Base-by-base conservation (phyloP, 805 yeast species). In the Starmera pachycereana region DNA sequence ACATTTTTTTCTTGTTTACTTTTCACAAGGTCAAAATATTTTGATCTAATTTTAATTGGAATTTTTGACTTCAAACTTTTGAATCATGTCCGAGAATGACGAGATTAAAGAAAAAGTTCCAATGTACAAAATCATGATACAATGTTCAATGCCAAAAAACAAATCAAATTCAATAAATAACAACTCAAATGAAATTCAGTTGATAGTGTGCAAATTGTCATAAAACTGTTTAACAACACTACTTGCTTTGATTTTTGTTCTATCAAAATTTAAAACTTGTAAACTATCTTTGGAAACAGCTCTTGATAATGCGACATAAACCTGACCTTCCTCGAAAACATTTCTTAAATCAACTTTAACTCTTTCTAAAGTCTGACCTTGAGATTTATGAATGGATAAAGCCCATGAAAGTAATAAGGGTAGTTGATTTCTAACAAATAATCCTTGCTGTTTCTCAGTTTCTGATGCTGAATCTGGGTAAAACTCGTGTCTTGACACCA, bases 331-430 rank as follows among this genome's bases (percentile, higher is more conserved):
- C 56, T 84, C 94, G 49, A 84, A 84, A 22, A 76, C 72, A 46
- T 68, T 72, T 22, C 71, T 65, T 37, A 84, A 58, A 51, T 84
- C 89, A 11, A 84, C 86, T 45, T 73, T 75, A 4, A 84, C 78
- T 45, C 85, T 58, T 33, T 74, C 77, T 35, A 84, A 68, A 0
- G 95, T 82, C 61, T 84, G 94, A 3, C 95, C 95, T 56, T 84
- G 95, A 0, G 92, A 76, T 55, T 84, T 84, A 54, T 84, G 95
- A 38, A 84, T 84, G 0, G 92, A 84, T 48, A 84, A 57, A 0
- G 94, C 88, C 92, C 92, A 84, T 19, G 92, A 78, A 31, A 84
- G 60, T 41, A 81, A 64, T 28, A 84, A 62, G 1, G 95, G 95
- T 3, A 82, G 48, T 53, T 84, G 95, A 0, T 46, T 54, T 52